Base-by-base conservation (phyloP, 148 eudicot genomes). In the Spergularia bocconei region DNA sequence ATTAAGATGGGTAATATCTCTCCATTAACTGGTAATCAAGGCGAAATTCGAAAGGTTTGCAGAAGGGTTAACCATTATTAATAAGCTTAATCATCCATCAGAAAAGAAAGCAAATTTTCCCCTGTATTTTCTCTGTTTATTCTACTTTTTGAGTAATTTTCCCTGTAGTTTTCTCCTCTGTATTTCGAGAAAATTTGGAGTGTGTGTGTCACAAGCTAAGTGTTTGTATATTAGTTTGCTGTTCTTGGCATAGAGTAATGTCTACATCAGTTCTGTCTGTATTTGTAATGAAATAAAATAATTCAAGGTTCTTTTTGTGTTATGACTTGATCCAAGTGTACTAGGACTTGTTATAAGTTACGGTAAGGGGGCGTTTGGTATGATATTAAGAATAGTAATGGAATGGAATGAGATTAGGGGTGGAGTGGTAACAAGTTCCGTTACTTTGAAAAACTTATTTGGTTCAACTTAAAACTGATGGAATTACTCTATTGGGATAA, bases 31-130 rank as follows among this genome's bases (percentile, higher is more conserved):
- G 96, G 96, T 5, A 65, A 64, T 7, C 80, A 63, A 71, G 98
- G 98, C 53, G 89, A 90, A 79, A 93, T 93, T 47, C 80, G 98
- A 69, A 83, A 79, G 83, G 79, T 76, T 63, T 93, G 98, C 91
- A 88, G 98, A 80, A 89, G 76, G 84, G 70, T 93, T 56, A 79
- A 79, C 44, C 39, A 71, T 7, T 60, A 54, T 47, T 62, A 63
- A 69, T 62, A 63, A 69, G 50, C 13, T 11, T 12, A 17, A 2
- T 23, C 21, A 20, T 54, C 25, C 7, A 6, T 44, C 48, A 44
- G 10, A 16, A 60, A 21, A 17, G 4, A 3, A 29, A 29, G 36
- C 36, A 29, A 29, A 29, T 29, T 23, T 69, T 17, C 48, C 66
- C 25, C 77, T 78, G 72, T 67, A 29, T 72, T 51, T 72, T 25